Evolutionary conservation across 1,139 yeast genomes (phyloP).

Genomic region (Petasospora fabianii): DNA sequence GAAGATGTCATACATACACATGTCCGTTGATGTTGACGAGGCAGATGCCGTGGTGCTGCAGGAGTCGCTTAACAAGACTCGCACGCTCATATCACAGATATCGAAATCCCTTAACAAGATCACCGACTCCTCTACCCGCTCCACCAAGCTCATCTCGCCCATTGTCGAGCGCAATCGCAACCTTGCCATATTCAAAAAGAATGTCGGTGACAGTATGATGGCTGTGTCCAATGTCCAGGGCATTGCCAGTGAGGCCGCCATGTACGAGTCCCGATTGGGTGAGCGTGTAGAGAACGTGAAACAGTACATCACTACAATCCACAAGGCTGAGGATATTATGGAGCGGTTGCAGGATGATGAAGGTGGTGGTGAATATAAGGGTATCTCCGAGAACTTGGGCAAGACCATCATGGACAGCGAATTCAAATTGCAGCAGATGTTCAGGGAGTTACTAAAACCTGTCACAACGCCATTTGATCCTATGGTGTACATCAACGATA

Average conservation of each 20-base stretch:
- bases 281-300: conserved; percentile 32
- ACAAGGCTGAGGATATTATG: conserved; percentile 37
- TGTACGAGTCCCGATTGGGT: conserved; percentile 41
- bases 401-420: conserved; percentile 32
- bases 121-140: conserved; percentile 54
- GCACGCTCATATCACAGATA: conserved; percentile 53
- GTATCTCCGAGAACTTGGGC: conserved; percentile 34
- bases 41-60: conserved; percentile 82
- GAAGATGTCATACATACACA: conserved; percentile 10
- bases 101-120: conserved; percentile 53
- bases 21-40: conserved; percentile 59
- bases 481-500: conserved; percentile 33
- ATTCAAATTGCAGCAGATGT: conserved; percentile 32
- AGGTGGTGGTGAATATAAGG: conserved; percentile 34
- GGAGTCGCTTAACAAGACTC: conserved; percentile 62
- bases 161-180: conserved; percentile 61
- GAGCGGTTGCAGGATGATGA: conserved; percentile 30
- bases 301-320: conserved; percentile 35
- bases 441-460: conserved; percentile 28
- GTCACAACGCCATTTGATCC: conserved; percentile 39
- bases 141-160: conserved; percentile 67
- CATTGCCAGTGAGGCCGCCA: conserved; percentile 58
- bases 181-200: conserved; percentile 51
- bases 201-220: conserved; percentile 56
- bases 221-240: conserved; percentile 63